Evolutionary conservation across 306 rosid genomes (phyloP), one percentile per base, ranked within the genome.

Genomic region (Cercis canadensis): DNA sequence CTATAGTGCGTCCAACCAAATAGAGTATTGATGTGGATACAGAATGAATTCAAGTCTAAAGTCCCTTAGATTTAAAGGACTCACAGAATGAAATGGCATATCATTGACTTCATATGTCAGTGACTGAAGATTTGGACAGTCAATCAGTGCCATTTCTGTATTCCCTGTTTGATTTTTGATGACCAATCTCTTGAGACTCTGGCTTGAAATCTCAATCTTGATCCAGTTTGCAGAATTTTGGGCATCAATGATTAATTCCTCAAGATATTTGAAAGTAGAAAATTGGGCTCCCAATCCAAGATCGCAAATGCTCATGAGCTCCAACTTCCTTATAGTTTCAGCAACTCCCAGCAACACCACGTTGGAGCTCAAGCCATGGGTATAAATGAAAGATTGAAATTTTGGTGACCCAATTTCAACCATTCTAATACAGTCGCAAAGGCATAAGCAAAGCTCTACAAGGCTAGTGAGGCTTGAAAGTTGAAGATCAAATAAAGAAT

Each of bases 141-240:
- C n/a, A n/a, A n/a, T n/a, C n/a, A n/a, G n/a, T n/a, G n/a, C 49
- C 65, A 57, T 15, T 57, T 36, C 47, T 2, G 11, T 37, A 31
- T 16, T 60, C 49, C 13, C 11, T 10, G 3, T 5, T 10, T n/a
- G 3, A 40, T 13, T 33, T 33, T 18, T 57, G 10, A 57, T 57
- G 19, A 57, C 21, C 62, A 57, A 29, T 39, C 62, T 33, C 62
- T 14, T 57, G 21, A 57, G 44, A n/a, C 62, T 32, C 33, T 32
- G 44, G 44, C 62, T 57, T 5, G 40, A 32, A 14, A 57, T 57
- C 44, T 12, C 33, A 4, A 32, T n/a, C 5, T 24, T 55, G 12
- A 9, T 2, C 39, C 0, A 2, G 0, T 57, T n/a, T 9, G 18
- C 43, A 34, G 0, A 12, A 57, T 32, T 19, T 37, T 7, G 14